Percentiles rank a stretch among this genome's conserved stretches.
Evolutionary conservation across 495 filamentous ascomycete species (phyloP).

Genomic region (Cercophora scortea): DNA sequence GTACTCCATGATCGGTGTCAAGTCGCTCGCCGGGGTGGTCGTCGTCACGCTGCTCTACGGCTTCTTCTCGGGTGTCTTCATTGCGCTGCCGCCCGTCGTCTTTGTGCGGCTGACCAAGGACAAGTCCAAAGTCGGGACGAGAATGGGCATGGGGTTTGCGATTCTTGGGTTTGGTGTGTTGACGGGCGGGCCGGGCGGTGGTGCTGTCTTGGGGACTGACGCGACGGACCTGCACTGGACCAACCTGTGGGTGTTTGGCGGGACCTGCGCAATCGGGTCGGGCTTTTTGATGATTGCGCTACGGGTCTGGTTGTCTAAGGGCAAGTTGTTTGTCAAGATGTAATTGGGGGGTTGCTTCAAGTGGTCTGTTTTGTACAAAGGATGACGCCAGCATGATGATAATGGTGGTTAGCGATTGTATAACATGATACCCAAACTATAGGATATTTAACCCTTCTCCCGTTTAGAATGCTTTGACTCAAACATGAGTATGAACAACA

Average conservation of each 20-base stretch:
- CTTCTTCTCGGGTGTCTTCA: conserved; percentile 36
- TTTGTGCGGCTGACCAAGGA: conserved; percentile 55
- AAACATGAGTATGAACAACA: too few relatives aligned
- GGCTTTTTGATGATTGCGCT: conserved; percentile 2
- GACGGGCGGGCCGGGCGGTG: conserved; percentile 21
- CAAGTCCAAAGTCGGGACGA: conserved; percentile 57
- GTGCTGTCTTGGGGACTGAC: conserved; percentile 19
- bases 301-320: conserved; percentile 6
- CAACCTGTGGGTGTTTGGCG: conserved; percentile 22
- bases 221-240: conserved; percentile 18
- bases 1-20: conserved; percentile 7
- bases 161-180: conserved; percentile 24
- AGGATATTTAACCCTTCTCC: too few relatives aligned
- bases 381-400: too few relatives aligned
- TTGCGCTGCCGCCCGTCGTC: conserved; percentile 60
- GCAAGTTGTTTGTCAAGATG: conserved; percentile 10
- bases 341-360: neutral
- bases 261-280: neutral
- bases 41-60: conserved; percentile 24
- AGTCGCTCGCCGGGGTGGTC: conserved; percentile 13
- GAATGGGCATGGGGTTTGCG: conserved; percentile 62
- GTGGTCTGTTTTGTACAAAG: too few relatives aligned
- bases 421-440: too few relatives aligned
- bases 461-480: too few relatives aligned
- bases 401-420: too few relatives aligned